Evolutionary conservation across 495 filamentous ascomycete species (phyloP).

Genomic region (Polyplosphaeria fusca): DNA sequence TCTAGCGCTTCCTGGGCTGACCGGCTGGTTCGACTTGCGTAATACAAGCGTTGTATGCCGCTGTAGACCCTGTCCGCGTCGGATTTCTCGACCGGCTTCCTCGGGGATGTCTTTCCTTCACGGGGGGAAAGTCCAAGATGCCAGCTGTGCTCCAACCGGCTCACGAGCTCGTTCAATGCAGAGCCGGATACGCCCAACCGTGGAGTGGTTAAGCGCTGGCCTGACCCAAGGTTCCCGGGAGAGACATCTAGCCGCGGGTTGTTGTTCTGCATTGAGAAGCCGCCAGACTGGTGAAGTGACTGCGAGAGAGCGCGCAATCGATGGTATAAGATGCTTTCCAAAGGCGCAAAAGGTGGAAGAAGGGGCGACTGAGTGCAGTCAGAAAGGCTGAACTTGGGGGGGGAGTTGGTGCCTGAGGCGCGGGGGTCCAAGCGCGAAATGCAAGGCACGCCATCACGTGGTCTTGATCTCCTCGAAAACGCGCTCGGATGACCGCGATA

Average conservation of each 20-base stretch:
- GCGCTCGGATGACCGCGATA: background rate
- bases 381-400: background rate
- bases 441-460: background rate
- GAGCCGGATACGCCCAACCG: background rate
- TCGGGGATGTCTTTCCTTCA: background rate
- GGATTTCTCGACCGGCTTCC: background rate
- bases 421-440: background rate
- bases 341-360: background rate
- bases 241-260: no score
- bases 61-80: background rate
- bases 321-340: background rate
- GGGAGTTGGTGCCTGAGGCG: background rate
- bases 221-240: no score
- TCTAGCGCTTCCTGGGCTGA: background rate
- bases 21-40: no score
- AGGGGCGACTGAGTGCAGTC: background rate
- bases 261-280: background rate
- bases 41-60: background rate
- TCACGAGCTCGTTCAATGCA: background rate
- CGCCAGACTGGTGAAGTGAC: background rate
- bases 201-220: no score
- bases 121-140: background rate
- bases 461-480: no score
- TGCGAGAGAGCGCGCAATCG: background rate
- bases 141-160: background rate